Conservation (phyloP, 2,329 filamentous ascomycete species). For the Xylaria hypoxylon region DNA sequence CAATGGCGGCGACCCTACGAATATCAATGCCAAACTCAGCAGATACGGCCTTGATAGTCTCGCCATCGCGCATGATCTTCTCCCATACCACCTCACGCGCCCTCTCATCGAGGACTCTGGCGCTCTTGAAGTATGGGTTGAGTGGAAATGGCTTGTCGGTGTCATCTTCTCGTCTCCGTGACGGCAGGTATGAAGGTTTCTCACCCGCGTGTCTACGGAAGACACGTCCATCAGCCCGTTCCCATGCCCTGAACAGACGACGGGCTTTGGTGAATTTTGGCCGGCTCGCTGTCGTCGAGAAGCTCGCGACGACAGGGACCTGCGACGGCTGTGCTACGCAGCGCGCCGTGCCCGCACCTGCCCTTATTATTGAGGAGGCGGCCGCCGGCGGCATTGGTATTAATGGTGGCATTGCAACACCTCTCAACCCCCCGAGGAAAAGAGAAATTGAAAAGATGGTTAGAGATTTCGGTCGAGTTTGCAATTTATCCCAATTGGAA, state of each 20-base stretch:
- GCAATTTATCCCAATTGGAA: conserved; percentile 24
- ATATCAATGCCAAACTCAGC: conserved; percentile 83
- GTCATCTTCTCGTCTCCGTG: neutral
- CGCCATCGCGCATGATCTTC: conserved; percentile 72
- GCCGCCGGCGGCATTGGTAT: conserved; percentile 40
- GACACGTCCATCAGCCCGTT: conserved; percentile 28
- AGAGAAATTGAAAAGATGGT: conserved; percentile 16
- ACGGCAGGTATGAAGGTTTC: conserved; percentile 43
- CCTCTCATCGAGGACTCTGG: conserved; percentile 78
- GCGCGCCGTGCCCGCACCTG: conserved; percentile 28
- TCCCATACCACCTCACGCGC: conserved; percentile 80
- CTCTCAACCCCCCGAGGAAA: conserved; percentile 33
- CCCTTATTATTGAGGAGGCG: conserved; percentile 28
- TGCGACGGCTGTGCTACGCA: conserved; percentile 20
- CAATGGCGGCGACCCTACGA: conserved; percentile 84
- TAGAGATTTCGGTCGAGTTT: conserved; percentile 15
- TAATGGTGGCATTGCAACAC: conserved; percentile 46
- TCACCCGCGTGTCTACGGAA: conserved; percentile 31
- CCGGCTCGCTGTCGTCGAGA: conserved; percentile 48
- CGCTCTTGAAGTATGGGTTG: conserved; percentile 77
- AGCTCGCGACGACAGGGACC: conserved; percentile 39
- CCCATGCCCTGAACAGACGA: conserved; percentile 44
- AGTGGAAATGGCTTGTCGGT: conserved; percentile 73
- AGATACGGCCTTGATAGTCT: conserved; percentile 80
- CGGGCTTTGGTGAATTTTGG: conserved; percentile 42